Base-by-base conservation (phyloP, 345 rosid genomes). In the Chamaenerion angustifolium region DNA sequence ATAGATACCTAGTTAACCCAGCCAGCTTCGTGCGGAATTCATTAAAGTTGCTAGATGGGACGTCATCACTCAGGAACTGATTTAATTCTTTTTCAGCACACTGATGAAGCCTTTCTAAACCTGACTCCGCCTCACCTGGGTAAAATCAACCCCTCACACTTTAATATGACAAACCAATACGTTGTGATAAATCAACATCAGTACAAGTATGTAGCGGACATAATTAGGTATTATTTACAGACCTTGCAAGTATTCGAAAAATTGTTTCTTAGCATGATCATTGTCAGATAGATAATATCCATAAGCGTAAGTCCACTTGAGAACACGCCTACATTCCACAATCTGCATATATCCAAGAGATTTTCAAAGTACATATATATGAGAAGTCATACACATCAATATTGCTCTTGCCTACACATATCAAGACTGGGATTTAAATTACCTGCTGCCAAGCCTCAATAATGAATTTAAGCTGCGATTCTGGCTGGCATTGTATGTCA, bases 381-480 rank as follows among this genome's bases (percentile, higher is more conserved):
- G 8, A 31, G 1, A 31, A 31, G 37, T 7, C 37, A 31, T 31
- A 31, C 37, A 31, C 37, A 31, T 8, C 37, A 5, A 31, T 31
- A 31, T 31, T 31, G 37, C 37, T 5, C 6, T 31, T 31, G 37
- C 37, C 37, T 31, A 31, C 1, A 31, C 37, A 8, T 31, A 31
- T 1, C 37, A 1, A 35, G 9, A 31, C 54, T 14, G 15, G 51
- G 14, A 15, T 16, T 47, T 48, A 37, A 51, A 67, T 63, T 48
- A 88, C 99, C 95, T 93, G 99, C 64, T 79, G 92, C 95, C 94
- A 93, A 17, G 99, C 97, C 46, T 93, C 99, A 60, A 79, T 64
- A 55, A 93, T 79, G 75, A 93, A 93, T 72, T 82, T 88, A 63
- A 93, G 88, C 79, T 82, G 99, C 46, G 99, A 81, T 64, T 77